Percentiles rank a stretch among this genome's conserved stretches.
phyloP scores from a whole-genome alignment of 2,329 filamentous ascomycete species.

The Coniosporium tulheliwenetii region DNA sequence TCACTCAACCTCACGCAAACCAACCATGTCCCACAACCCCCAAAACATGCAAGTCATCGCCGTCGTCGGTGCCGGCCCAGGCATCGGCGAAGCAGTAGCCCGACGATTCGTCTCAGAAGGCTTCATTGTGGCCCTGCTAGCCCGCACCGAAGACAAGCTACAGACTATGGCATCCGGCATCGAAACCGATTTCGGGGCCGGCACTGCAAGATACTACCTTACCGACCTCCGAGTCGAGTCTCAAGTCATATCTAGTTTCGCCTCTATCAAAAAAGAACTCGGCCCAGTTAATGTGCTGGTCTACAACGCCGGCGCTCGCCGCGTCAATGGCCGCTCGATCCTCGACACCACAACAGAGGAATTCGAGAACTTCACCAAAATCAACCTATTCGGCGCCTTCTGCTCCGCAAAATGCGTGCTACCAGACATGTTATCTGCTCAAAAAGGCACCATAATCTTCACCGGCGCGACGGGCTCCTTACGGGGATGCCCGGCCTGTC shows the following conservation, averaged over 20 bases:
- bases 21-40: slow-evolving; percentile 6
- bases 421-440: slow-evolving; percentile 8
- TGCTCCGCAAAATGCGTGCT: slow-evolving; percentile 9
- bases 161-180: slow-evolving; percentile 8
- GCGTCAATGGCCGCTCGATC: slow-evolving; percentile 8
- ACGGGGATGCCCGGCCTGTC: slow-evolving; percentile 8
- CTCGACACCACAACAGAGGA: slow-evolving; percentile 8
- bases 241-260: slow-evolving; percentile 6
- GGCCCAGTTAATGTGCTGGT: slow-evolving; percentile 9
- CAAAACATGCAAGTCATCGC: slow-evolving; percentile 8
- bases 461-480: slow-evolving; percentile 9
- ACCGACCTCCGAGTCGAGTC: slow-evolving; percentile 7
- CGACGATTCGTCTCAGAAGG: slow-evolving; percentile 9
- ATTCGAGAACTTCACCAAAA: slow-evolving; percentile 10
- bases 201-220: slow-evolving; percentile 9
- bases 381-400: slow-evolving; percentile 9
- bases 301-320: slow-evolving; percentile 10
- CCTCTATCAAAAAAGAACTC: slow-evolving; percentile 6
- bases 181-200: slow-evolving; percentile 5
- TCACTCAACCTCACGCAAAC: too few relatives aligned
- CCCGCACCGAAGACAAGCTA: slow-evolving; percentile 9
- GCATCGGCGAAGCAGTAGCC: slow-evolving; percentile 11
- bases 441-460: slow-evolving; percentile 9
- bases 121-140: slow-evolving; percentile 9
- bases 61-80: slow-evolving; percentile 10